A percentile compares a stretch with the other conserved stretches of the same genome.
Evolutionary conservation across 768 basidiomycete species (phyloP).

Genomic region (Suillus lakei): DNA sequence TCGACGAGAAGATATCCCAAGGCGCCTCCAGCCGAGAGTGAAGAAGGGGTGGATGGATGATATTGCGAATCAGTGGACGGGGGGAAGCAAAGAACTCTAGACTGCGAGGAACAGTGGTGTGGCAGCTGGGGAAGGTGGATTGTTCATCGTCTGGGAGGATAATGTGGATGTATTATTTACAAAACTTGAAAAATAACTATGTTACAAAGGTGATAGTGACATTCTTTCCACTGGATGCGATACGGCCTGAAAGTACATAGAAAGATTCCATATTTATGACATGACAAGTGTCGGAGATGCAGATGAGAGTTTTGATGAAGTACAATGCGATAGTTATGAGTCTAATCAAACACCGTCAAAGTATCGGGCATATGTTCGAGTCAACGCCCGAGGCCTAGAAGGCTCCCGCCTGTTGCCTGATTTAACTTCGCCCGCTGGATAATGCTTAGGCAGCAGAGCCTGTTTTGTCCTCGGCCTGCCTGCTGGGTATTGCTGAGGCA

Average conservation of each 20-base stretch:
- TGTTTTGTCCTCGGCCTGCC: neutral
- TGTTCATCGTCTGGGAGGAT: slow-evolving; percentile 31
- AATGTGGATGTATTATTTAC: neutral
- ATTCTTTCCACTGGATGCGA: neutral
- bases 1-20: slow-evolving; percentile 44
- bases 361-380: slow-evolving; percentile 25
- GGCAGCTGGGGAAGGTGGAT: slow-evolving; percentile 23
- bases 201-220: neutral
- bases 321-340: neutral
- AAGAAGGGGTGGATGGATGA: slow-evolving; percentile 47
- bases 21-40: slow-evolving; percentile 40
- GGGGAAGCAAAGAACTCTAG: neutral
- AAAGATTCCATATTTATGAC: neutral
- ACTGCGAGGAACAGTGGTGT: neutral
- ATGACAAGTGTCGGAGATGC: neutral
- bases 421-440: slow-evolving; percentile 14
- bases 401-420: slow-evolving; percentile 4
- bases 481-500: neutral
- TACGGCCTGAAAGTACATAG: neutral
- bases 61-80: slow-evolving; percentile 40
- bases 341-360: slow-evolving; percentile 31
- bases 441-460: neutral
- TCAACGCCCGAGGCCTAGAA: slow-evolving; percentile 5
- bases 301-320: neutral
- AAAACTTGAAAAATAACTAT: neutral